Conservation (phyloP, 2,329 filamentous ascomycete species). For the Ophiostoma quercus region DNA sequence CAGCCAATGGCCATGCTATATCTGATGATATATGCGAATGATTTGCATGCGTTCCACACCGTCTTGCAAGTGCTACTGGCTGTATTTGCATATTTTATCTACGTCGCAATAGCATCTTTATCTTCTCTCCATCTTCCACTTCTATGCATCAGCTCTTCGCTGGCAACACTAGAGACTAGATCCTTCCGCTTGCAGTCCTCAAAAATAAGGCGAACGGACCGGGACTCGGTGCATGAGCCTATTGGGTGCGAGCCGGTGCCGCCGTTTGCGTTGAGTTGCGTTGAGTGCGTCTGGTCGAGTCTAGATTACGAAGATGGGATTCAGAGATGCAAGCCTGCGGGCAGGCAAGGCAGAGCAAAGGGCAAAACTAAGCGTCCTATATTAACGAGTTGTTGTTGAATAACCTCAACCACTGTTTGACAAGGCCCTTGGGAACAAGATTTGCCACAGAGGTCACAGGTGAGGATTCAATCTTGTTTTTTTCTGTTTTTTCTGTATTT, state of each 20-base stretch:
- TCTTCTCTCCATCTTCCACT: not conserved
- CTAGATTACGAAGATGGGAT: not conserved
- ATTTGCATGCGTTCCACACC: conserved; percentile 11
- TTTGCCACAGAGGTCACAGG: not conserved
- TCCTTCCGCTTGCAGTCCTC: not conserved
- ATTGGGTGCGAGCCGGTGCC: conserved; percentile 8
- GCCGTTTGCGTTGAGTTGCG: not conserved
- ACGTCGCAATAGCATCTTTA: not conserved
- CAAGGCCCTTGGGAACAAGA: not conserved
- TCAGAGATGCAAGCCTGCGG: not conserved
- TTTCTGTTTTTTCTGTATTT: not conserved
- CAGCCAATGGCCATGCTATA: conserved; percentile 15
- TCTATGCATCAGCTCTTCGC: conserved; percentile 9
- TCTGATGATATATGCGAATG: not conserved
- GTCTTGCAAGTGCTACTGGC: not conserved
- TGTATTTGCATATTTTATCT: not conserved
- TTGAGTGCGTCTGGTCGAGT: not conserved
- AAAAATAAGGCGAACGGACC: conserved; percentile 16
- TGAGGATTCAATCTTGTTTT: not conserved
- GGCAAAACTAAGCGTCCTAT: too few relatives aligned
- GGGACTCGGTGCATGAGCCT: conserved; percentile 19
- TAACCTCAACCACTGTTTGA: not conserved
- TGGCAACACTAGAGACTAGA: not conserved
- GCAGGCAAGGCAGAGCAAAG: not conserved
- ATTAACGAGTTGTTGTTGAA: too few relatives aligned